A percentile compares a stretch with the other conserved stretches of the same genome.
Conservation (phyloP, 2,329 filamentous ascomycete genomes). For the Colletotrichum caudatum region DNA sequence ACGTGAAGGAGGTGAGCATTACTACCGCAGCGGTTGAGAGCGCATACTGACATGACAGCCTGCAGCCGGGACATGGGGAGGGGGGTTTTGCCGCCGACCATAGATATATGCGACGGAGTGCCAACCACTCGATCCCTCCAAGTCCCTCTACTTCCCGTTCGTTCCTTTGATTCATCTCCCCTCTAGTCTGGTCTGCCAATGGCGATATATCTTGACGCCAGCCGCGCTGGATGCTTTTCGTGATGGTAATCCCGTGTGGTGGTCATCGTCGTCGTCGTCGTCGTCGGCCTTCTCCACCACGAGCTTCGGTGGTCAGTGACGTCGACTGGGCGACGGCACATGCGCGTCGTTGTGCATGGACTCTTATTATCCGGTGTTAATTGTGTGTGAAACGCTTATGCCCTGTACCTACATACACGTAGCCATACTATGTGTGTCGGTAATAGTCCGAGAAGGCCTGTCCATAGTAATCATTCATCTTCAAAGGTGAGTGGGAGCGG, state of each 20-base stretch:
- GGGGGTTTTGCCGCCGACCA: conserved; percentile 21
- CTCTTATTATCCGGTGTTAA: background rate
- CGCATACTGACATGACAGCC: background rate
- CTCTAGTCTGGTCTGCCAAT: background rate
- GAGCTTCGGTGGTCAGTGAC: background rate
- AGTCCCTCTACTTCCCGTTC: background rate
- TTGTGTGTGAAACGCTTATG: background rate
- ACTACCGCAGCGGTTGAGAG: background rate
- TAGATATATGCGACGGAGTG: conserved; percentile 32
- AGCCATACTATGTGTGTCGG: conserved; percentile 10
- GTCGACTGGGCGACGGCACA: background rate
- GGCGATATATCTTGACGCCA: conserved; percentile 2
- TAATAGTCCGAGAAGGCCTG: conserved; percentile 28
- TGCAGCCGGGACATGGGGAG: conserved; percentile 1
- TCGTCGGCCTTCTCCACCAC: background rate
- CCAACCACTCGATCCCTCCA: conserved; percentile 26
- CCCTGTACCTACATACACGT: background rate
- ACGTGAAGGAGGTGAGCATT: conserved; percentile 8
- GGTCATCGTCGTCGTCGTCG: background rate
- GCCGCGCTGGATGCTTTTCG: background rate
- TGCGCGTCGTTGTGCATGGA: background rate
- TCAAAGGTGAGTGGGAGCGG: background rate
- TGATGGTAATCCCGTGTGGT: background rate
- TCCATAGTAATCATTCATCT: background rate
- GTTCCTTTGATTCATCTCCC: background rate